Evolutionary conservation across 345 rosid species (phyloP).

Genomic region (Clausena lansium): DNA sequence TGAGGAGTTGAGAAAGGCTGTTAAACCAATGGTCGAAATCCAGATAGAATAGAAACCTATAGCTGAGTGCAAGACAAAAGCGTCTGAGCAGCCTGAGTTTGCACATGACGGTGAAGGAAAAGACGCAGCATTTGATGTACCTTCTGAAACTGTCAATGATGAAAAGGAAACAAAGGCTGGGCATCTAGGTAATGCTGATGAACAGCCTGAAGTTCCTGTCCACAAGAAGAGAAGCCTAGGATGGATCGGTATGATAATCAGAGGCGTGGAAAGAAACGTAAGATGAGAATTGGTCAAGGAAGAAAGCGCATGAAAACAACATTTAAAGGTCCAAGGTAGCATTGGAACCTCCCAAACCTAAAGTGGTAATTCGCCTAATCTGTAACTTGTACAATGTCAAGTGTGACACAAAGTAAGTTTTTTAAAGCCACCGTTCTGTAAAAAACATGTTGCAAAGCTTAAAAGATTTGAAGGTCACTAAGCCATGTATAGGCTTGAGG

Average conservation of each 20-base stretch:
- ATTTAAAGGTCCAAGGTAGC: constrained; percentile 9
- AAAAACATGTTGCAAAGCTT: constrained; percentile 35
- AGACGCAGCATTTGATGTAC: not conserved
- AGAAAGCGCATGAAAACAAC: constrained; percentile 23
- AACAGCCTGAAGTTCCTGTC: not conserved
- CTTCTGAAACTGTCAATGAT: constrained; percentile 4
- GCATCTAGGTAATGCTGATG: not conserved
- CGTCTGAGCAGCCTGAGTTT: constrained; percentile 2
- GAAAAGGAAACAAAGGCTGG: constrained; percentile 1
- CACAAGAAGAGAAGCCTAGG: constrained; percentile 12
- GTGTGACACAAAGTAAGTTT: constrained; percentile 34
- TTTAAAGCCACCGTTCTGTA: constrained; percentile 36
- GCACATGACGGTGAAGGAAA: constrained; percentile 3
- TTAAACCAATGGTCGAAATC: constrained; percentile 5
- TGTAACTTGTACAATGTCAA: constrained; percentile 39
- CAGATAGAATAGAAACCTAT: constrained; percentile 8
- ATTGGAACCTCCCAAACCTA: constrained; percentile 24
- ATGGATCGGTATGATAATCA: constrained; percentile 3
- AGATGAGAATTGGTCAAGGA: constrained; percentile 25
- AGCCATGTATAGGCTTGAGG: constrained; percentile 28
- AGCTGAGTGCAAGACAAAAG: constrained; percentile 16
- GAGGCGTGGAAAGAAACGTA: constrained; percentile 25
- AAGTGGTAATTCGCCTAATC: constrained; percentile 30
- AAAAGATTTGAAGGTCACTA: constrained; percentile 33
- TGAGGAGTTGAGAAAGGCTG: constrained; percentile 23